Evolutionary conservation across 2,329 filamentous ascomycete species (phyloP), one percentile per base, ranked within the genome.

Genomic region (Gnomoniopsis sp.): DNA sequence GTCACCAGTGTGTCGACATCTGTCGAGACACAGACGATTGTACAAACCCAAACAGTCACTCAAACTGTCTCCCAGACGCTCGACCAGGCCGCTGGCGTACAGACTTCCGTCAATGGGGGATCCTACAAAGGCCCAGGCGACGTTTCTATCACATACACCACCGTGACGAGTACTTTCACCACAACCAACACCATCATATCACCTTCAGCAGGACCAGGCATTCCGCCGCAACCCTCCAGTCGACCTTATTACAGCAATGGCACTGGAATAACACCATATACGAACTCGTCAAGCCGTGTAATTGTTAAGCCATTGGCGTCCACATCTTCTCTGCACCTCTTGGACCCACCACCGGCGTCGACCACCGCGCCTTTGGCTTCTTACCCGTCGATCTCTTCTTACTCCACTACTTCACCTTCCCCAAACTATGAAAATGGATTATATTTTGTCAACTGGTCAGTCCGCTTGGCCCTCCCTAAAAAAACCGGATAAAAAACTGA

Each of bases 391-490:
- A 60, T 57, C 30, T 57, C 47, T 43, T 26, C 34, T 43, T 59
- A 33, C 19, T 53, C 15, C 26, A 21, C 30, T 26, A 33, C 15
- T 3, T 26, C 52, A n/a, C 33, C 44, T 2, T 47, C 58, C 21
- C 57, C 63, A 10, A 56, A 54, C 8, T 69, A 65, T 36, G 65
- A 66, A 64, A 83, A 80, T 62, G 75, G 76, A 0, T 65, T 82
- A 11, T 84, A 84, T 69, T 83, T 83, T 58, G 77, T 79, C 11
- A 83, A 82, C 62, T 84, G 81, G 81, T 83, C 64, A 59, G 73
- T 61, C 10, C n/a, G 1, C 21, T 41, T 58, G 19, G 53, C 26
- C 4, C 17, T 23, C 6, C 6, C 2, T 7, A 41, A 15, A 15
- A 10, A 30, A 12, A 10, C 11, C 23, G 26, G 7, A 11, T n/a